phyloP scores from a whole-genome alignment of 1,139 yeast species.

The Chernovozyma aurita region DNA sequence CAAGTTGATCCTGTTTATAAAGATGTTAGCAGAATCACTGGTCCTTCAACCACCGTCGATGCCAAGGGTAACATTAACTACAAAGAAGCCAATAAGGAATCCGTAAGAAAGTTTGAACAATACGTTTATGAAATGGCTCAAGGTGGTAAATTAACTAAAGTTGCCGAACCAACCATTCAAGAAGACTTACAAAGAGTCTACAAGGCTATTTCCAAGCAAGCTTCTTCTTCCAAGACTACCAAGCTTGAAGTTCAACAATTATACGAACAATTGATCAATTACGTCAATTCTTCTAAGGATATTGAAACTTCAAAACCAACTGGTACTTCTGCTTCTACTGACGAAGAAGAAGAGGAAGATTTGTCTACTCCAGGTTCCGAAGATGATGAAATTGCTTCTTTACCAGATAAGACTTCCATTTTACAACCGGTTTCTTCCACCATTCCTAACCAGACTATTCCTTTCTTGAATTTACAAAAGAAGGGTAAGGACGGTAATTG shows the following conservation, averaged over 20 bases:
- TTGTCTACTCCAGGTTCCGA: slow-evolving; percentile 43
- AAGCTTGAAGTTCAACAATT: slow-evolving; percentile 75
- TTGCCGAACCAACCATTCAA: slow-evolving; percentile 65
- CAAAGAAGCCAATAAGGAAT: slow-evolving; percentile 80
- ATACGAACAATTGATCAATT: slow-evolving; percentile 72
- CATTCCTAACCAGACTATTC: slow-evolving; percentile 81
- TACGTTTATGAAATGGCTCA: slow-evolving; percentile 95
- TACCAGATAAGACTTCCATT: slow-evolving; percentile 66
- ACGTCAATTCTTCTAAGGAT: slow-evolving; percentile 66
- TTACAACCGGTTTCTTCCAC: slow-evolving; percentile 69
- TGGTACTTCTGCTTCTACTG: slow-evolving; percentile 35
- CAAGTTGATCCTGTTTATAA: slow-evolving; percentile 85
- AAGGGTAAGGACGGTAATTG: slow-evolving; percentile 69
- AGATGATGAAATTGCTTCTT: slow-evolving; percentile 79
- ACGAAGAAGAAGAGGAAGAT: slow-evolving; percentile 47
- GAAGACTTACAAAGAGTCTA: slow-evolving; percentile 84
- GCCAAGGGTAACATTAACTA: slow-evolving; percentile 83
- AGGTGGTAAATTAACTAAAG: slow-evolving; percentile 81
- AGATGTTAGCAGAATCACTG: slow-evolving; percentile 91
- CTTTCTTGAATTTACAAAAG: slow-evolving; percentile 88
- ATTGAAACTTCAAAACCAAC: slow-evolving; percentile 48
- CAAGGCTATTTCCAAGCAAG: slow-evolving; percentile 73
- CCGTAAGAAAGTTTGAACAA: slow-evolving; percentile 92
- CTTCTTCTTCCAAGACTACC: slow-evolving; percentile 53
- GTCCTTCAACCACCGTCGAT: slow-evolving; percentile 87